Evolutionary conservation across 2,329 filamentous ascomycete species (phyloP), one percentile per base, ranked within the genome.

Genomic region (Plectosphaerella cucumerina): DNA sequence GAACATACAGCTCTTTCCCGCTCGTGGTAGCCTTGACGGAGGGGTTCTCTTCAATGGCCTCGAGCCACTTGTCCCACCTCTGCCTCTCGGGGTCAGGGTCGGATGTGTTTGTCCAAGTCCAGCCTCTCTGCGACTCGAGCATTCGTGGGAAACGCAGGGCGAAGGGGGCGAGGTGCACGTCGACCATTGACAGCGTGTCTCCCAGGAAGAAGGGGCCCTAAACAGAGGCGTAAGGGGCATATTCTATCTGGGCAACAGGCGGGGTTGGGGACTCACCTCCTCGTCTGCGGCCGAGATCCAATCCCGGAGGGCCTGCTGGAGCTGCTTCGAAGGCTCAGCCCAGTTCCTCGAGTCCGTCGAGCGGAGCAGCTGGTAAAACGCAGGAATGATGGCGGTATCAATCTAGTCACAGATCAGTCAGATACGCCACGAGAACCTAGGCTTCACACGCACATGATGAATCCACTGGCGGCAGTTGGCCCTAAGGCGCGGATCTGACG

Each of bases 391-490:
- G 56, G 85, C 78, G 31, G 85, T 80, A 63, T 94, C 91, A 63
- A 92, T 84, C 84, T 88, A 11, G 17, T 31, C 11, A 41, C 8
- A 11, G 4, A 18, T 20, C 15, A 17, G 8, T 46, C 39, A 9
- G 22, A 46, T 44, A 6, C 35, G 14, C n/a, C 17, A 44, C 11
- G 9, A 11, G 31, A 23, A 39, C 26, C 26, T 31, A 31, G 26
- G 26, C 3, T 8, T 2, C 6, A 49, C 26, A 65, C 80, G 66
- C 69, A 90, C 84, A 72, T 94, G 89, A 58, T 93, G 87, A 22
- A 84, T 78, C 90, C 90, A 96, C 10, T 94, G 70, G 42, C 90
- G 82, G 52, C 84, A 90, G 50, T 87, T 82, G 2, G 91, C 90
- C 58, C 85, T 83, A 14, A 84, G 67, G 60, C 86, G 84, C 2